Percentiles rank a stretch among this genome's conserved stretches.
Conservation (phyloP, 1,284 basidiomycete species). For the Anthracocystis walkeri region DNA sequence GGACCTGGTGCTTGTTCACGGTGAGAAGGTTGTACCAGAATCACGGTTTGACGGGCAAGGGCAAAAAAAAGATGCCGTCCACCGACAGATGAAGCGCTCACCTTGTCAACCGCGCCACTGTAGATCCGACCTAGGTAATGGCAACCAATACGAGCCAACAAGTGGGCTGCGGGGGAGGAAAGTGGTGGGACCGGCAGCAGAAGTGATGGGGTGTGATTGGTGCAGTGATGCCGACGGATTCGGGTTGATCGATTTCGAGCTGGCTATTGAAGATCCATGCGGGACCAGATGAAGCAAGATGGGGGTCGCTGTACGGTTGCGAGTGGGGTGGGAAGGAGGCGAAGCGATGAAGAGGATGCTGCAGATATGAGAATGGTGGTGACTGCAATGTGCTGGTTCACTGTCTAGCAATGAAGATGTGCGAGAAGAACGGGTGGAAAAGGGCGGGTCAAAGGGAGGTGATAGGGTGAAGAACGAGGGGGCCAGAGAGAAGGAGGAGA, state of each 20-base stretch:
- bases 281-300: conserved; percentile 8
- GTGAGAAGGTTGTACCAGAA: background rate
- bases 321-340: background rate
- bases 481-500: too few species aligned
- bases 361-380: too few species aligned
- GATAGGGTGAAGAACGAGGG: too few species aligned
- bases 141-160: background rate
- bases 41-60: background rate
- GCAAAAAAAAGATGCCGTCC: background rate
- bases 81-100: background rate
- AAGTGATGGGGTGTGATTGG: background rate
- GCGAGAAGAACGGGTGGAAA: too few species aligned
- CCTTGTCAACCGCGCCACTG: background rate
- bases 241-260: background rate
- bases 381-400: too few species aligned
- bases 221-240: background rate
- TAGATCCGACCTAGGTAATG: too few species aligned
- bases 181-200: conserved; percentile 7
- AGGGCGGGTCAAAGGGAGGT: too few species aligned
- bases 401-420: too few species aligned
- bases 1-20: background rate
- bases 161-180: conserved; percentile 3
- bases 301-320: background rate
- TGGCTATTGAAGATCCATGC: background rate
- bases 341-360: too few species aligned